Evolutionary conservation across 176 grass and related monocot genomes (phyloP), one percentile per base, ranked within the genome.

Genomic region (Musa itinerans): DNA sequence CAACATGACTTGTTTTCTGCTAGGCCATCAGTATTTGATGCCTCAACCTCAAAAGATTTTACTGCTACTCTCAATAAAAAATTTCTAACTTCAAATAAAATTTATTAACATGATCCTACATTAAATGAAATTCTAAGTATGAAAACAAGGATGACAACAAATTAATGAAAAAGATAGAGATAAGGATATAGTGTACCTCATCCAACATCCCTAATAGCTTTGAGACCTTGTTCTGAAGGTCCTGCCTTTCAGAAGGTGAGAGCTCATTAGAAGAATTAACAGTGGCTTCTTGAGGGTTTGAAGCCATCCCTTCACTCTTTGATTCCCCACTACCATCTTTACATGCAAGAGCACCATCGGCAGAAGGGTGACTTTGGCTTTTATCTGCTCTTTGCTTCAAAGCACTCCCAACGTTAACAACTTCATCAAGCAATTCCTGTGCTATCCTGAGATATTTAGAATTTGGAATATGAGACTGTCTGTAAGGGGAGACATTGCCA

Each of bases 401-500:
- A 78, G 76, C 77, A 80, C 86, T 96, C 85, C 78, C 89, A 76
- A 96, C 87, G 83, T 84, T 81, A 49, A 96, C 89, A 8, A 96
- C 80, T 72, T 96, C 93, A 24, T 96, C 89, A n/a, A 96, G 93
- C 64, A 96, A 89, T 78, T 92, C 87, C 74, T 90, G 93, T 63
- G 89, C 83, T 59, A 84, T 87, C 69, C 92, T 96, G 56, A 96
- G 83, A 88, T 92, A 96, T 81, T 83, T 92, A 0, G 93, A 96
- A 68, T 85, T 90, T 59, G 82, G 75, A 76, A 92, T 84, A 29
- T 19, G 16, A 69, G 12, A 50, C 7, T 69, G 29, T 2, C 24
- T 24, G 16, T 69, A 48, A 9, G 67, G 80, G 54, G 85, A 88
- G 26, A 65, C 80, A 59, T 96, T 85, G 25, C 80, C 85, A 73